These are phyloP conservation scores for Podospora pseudopauciseta DNA, from an alignment of 495 filamentous ascomycete species.

Conservation along the genomic window DNA sequence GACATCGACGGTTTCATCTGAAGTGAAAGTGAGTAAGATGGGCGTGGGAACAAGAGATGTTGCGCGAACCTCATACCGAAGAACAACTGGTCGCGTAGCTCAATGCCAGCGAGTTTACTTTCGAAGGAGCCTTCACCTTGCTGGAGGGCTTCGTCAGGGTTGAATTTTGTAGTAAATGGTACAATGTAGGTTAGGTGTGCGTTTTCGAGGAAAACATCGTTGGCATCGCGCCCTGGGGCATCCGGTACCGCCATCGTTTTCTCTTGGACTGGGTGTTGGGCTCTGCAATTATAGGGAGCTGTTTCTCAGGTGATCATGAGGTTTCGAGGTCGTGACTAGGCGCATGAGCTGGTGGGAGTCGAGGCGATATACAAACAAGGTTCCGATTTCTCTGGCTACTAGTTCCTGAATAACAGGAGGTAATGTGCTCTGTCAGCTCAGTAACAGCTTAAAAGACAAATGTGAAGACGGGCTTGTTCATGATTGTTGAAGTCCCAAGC, in stretches of 20 bases:
- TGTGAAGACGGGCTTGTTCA: neutral
- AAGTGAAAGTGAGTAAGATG: slow-evolving; percentile 55
- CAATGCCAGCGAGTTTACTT: slow-evolving; percentile 46
- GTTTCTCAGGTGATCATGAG: neutral
- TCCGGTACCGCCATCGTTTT: slow-evolving; percentile 21
- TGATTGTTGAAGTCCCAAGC: neutral
- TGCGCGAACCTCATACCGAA: slow-evolving; percentile 59
- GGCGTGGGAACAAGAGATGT: slow-evolving; percentile 26
- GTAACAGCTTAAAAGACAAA: neutral
- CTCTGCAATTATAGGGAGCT: neutral
- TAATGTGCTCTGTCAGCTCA: neutral
- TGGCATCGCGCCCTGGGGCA: slow-evolving; percentile 8
- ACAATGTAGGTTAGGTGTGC: slow-evolving; percentile 76
- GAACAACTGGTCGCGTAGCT: slow-evolving; percentile 50
- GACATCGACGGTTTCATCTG: slow-evolving; percentile 75
- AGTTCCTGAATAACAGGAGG: neutral
- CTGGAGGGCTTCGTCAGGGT: slow-evolving; percentile 58
- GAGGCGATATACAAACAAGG: neutral
- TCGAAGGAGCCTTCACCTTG: slow-evolving; percentile 37
- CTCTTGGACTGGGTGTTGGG: neutral
- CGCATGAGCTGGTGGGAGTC: neutral
- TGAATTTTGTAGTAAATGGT: slow-evolving; percentile 63
- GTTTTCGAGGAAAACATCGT: slow-evolving; percentile 61
- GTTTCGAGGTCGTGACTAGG: neutral
- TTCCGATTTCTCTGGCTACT: neutral